Base-by-base conservation (phyloP, 2,329 filamentous ascomycete species). In the Fusarium abutilonis region DNA sequence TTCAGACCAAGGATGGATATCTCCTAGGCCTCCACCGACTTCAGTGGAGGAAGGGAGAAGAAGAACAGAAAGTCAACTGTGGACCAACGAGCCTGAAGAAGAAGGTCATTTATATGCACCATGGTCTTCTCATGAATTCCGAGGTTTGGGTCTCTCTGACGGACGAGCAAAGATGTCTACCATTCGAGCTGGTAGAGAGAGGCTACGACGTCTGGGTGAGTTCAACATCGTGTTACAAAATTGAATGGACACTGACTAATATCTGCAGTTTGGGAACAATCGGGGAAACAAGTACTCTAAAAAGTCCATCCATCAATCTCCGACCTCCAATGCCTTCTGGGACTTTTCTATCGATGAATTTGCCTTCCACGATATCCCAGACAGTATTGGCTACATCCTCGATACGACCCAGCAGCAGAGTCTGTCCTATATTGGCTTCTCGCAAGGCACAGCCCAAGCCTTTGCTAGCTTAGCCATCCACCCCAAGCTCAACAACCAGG, bases 281-380 rank as follows among this genome's bases (percentile, higher is more conserved):
- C 89, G 95, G 32, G 95, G 95, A 45, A 99, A 99, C 83, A 99
- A 99, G 75, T 99, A 99, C 78, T 97, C 93, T 41, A 99, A 98
- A 77, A 99, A 99, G 78, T 93, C 89, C 3, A 86, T 93, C 47
- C 84, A 89, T 56, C 81, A 82, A 62, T 89, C 92, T 1, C 93
- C 95, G 0, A 89, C 86, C 1, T 89, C 90, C 3, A 79, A 83
- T 34, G 82, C 86, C 13, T 99, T 99, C 75, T 99, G 95, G 95
- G 89, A 97, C 75, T 99, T 99, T 74, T 97, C 92, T 47, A 98
- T 99, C 73, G 95, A 99, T 74, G 91, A 99, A 73, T 99, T 99
- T 73, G 95, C 95, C 43, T 96, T 99, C 71, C 88, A 98, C 74
- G 95, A 99, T 75, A 97, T 99, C 57, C 95, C 95, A 1, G 90